A percentile compares a stretch with the other conserved stretches of the same genome.
Conservation (phyloP, 2,329 filamentous ascomycete genomes). For the Cladosporium austrohemisphaericum region DNA sequence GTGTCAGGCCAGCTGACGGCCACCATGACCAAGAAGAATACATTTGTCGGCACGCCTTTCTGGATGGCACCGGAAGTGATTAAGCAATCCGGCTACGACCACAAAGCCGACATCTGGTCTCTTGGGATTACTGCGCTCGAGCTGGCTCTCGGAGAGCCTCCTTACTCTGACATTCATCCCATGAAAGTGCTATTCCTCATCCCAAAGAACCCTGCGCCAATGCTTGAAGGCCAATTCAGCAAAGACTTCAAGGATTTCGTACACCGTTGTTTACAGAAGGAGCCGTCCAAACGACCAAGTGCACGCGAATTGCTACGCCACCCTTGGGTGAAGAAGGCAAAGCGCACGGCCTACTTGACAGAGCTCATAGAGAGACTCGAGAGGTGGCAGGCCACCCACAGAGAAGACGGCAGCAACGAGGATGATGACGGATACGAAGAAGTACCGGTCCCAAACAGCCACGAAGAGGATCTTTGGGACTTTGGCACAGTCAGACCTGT, state of each 20-base stretch:
- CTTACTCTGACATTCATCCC: conserved; percentile 92
- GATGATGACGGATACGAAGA: conserved; percentile 50
- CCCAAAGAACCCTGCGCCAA: conserved; percentile 85
- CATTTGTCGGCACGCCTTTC: conserved; percentile 95
- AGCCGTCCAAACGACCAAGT: conserved; percentile 82
- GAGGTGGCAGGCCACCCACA: conserved; percentile 79
- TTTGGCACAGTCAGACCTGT: conserved; percentile 90
- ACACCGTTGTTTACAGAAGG: conserved; percentile 72
- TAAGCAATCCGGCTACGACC: conserved; percentile 95
- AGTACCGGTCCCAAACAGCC: conserved; percentile 43
- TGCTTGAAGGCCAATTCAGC: conserved; percentile 54
- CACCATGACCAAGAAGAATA: conserved; percentile 99
- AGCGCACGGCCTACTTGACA: conserved; percentile 93
- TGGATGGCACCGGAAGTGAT: conserved; percentile 99
- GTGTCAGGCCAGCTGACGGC: conserved; percentile 94
- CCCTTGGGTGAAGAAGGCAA: conserved; percentile 84
- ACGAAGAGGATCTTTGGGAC: conserved; percentile 91
- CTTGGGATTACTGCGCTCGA: conserved; percentile 92
- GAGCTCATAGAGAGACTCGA: conserved; percentile 90
- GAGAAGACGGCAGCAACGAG: conserved; percentile 63
- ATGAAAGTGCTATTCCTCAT: conserved; percentile 98
- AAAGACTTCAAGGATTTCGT: conserved; percentile 50
- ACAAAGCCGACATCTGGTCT: conserved; percentile 98
- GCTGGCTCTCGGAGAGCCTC: conserved; percentile 85
- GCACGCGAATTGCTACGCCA: conserved; percentile 85